phyloP scores from a whole-genome alignment of 257 asterid species.

The Eustoma russellianum region DNA sequence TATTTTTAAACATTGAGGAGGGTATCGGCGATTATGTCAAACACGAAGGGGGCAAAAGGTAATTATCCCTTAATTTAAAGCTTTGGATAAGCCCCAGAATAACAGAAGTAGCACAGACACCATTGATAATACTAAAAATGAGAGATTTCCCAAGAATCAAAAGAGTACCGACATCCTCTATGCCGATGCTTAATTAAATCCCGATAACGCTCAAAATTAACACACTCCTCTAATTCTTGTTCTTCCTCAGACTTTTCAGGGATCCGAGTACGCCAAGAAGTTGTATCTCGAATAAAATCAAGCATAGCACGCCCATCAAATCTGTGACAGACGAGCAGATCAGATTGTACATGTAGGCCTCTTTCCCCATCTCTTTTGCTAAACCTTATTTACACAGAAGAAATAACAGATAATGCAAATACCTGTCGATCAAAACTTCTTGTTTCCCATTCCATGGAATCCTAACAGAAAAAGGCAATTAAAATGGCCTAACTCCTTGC shows the following conservation, averaged over 20 bases:
- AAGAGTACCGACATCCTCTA: slow-evolving; percentile 99
- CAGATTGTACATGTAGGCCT: slow-evolving; percentile 1
- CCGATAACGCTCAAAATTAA: slow-evolving; percentile 99
- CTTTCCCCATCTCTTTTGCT: background rate
- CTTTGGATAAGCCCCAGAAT: background rate
- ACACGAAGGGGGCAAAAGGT: too few species aligned
- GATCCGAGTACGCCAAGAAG: slow-evolving; percentile 47
- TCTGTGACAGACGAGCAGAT: slow-evolving; percentile 35
- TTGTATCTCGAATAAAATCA: slow-evolving; percentile 81
- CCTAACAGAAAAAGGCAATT: slow-evolving; percentile 35
- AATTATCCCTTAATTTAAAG: too few species aligned
- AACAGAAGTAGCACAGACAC: background rate
- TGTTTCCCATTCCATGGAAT: slow-evolving; percentile 99
- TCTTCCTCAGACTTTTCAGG: slow-evolving; percentile 86
- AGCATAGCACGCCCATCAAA: slow-evolving; percentile 99
- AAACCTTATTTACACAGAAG: background rate
- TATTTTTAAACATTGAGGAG: too few species aligned
- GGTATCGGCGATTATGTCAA: too few species aligned
- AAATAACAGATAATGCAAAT: background rate
- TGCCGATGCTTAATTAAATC: slow-evolving; percentile 99
- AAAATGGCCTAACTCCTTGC: slow-evolving; percentile 10
- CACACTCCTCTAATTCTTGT: slow-evolving; percentile 98
- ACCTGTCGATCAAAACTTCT: slow-evolving; percentile 91
- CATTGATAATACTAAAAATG: slow-evolving; percentile 1
- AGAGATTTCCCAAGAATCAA: slow-evolving; percentile 31